Percentiles rank a stretch among this genome's conserved stretches.
phyloP scores from a whole-genome alignment of 305 asterid species.

The Fraxinus floribunda region DNA sequence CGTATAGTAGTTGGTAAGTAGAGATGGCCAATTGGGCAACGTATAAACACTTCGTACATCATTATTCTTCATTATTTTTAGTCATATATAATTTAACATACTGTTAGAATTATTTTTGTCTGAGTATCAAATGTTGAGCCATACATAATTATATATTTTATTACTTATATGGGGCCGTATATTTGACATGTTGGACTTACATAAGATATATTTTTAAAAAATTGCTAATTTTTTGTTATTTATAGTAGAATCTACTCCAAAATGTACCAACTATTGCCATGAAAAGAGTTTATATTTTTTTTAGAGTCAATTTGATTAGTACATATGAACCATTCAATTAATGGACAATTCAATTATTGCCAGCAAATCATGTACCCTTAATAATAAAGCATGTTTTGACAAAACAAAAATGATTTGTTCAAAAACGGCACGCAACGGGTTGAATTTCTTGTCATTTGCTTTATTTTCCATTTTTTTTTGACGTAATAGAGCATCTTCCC shows the following conservation, averaged over 20 bases:
- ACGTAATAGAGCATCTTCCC: background rate
- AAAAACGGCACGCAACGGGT: background rate
- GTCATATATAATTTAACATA: background rate
- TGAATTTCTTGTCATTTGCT: background rate
- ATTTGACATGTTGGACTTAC: background rate
- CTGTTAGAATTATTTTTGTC: too few relatives aligned
- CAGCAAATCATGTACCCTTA: slow-evolving; percentile 35
- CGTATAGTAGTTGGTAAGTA: background rate
- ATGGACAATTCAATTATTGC: slow-evolving; percentile 38
- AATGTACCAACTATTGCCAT: background rate
- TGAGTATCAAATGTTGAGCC: too few relatives aligned
- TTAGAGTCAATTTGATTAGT: slow-evolving; percentile 9
- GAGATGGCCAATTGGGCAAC: background rate
- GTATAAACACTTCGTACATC: background rate
- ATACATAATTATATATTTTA: too few relatives aligned
- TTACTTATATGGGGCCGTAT: too few relatives aligned
- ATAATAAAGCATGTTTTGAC: slow-evolving; percentile 21
- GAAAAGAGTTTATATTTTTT: background rate
- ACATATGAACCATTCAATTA: slow-evolving; percentile 29
- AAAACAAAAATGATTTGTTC: slow-evolving; percentile 22
- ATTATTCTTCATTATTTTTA: too few relatives aligned
- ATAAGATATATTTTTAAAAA: background rate
- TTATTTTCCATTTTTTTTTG: background rate
- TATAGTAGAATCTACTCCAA: background rate
- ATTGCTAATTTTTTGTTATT: background rate